Evolutionary conservation across 1,284 basidiomycete species (phyloP).

Genomic region (Schizophyllum amplum): DNA sequence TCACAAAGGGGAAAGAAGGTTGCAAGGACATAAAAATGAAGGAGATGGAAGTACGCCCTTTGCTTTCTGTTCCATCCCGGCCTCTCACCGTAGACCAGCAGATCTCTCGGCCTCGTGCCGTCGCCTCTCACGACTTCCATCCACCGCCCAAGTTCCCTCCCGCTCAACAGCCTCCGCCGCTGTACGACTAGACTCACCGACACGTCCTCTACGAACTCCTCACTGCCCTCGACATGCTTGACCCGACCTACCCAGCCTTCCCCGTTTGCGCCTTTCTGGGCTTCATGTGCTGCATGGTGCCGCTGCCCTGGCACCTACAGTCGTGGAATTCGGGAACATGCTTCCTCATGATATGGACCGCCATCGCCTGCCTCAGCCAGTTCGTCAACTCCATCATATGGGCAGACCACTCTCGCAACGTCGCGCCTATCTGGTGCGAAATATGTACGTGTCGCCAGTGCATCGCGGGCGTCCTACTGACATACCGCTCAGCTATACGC

Average conservation of each 20-base stretch:
- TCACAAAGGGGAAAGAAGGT: not conserved
- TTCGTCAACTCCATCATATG: constrained; percentile 37
- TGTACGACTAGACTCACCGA: constrained; percentile 25
- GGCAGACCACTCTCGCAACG: constrained; percentile 26
- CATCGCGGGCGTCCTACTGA: constrained; percentile 1
- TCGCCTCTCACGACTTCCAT: too few relatives aligned
- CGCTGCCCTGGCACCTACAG: constrained; percentile 33
- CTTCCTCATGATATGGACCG: constrained; percentile 28
- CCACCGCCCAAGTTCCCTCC: too few relatives aligned
- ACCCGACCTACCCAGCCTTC: constrained; percentile 20
- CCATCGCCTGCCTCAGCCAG: constrained; percentile 24
- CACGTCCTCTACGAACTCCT: not conserved
- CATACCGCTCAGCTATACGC: constrained; percentile 8
- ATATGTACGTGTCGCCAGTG: constrained; percentile 29
- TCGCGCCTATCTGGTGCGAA: constrained; percentile 41
- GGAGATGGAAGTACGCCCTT: too few relatives aligned
- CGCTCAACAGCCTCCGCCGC: too few relatives aligned
- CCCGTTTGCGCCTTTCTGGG: constrained; percentile 27
- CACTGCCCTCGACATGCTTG: constrained; percentile 1
- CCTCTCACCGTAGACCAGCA: not conserved
- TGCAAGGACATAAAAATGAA: too few relatives aligned
- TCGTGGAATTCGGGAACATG: constrained; percentile 39
- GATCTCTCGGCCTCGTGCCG: too few relatives aligned
- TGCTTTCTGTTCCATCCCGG: too few relatives aligned
- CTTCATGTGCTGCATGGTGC: constrained; percentile 28